Evolutionary conservation across 345 rosid genomes (phyloP).

Genomic region (Sonneratia caseolaris): DNA sequence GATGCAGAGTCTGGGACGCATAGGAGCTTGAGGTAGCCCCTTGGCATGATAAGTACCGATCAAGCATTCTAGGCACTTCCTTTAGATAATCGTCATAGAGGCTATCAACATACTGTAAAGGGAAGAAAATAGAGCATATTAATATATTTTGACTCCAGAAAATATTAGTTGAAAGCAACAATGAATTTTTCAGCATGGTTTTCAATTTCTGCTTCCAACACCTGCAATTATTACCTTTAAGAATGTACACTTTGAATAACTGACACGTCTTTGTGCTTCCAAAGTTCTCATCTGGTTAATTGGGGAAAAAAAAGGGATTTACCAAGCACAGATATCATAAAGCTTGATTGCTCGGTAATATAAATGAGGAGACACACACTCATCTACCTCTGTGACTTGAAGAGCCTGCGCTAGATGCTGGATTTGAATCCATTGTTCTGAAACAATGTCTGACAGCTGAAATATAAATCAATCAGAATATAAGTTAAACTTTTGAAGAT

Average conservation of each 20-base stretch:
- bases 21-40: constrained; percentile 18
- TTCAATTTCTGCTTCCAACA: neutral
- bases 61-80: constrained; percentile 20
- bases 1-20: constrained; percentile 25
- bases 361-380: neutral
- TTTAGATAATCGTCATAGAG: constrained; percentile 30
- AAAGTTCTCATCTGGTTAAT: constrained; percentile 29
- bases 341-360: neutral
- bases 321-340: neutral
- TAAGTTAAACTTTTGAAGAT: neutral
- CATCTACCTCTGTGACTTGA: constrained; percentile 27
- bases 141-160: neutral
- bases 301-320: neutral
- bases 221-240: constrained; percentile 32
- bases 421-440: constrained; percentile 64
- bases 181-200: neutral
- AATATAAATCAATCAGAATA: constrained; percentile 8
- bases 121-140: neutral
- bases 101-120: constrained; percentile 4
- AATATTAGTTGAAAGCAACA: neutral
- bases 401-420: constrained; percentile 66
- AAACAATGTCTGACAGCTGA: constrained; percentile 46
- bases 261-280: constrained; percentile 23
- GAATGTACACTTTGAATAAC: constrained; percentile 33
- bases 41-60: constrained; percentile 15